Evolutionary conservation across 441 rosid genomes (phyloP).

Genomic region (Euphorbia corollata): DNA sequence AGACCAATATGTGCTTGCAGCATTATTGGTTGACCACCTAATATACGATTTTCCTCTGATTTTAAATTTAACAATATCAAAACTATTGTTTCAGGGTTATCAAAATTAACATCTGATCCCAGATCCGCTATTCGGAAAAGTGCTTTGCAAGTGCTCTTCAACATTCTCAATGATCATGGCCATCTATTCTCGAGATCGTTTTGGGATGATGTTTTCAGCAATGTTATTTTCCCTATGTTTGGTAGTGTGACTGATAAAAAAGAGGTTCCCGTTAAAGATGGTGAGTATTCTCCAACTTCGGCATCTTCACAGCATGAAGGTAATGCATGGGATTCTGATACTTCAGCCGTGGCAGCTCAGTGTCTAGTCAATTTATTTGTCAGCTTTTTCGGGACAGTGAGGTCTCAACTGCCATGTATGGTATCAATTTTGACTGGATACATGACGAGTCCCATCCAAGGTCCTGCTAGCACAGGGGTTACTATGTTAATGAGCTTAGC

Average conservation of each 20-base stretch:
- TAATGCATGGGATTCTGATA: conserved; percentile 75
- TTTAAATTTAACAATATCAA: conserved; percentile 3
- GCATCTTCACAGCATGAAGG: conserved; percentile 43
- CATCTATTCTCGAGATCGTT: conserved; percentile 70
- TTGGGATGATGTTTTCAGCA: conserved; percentile 56
- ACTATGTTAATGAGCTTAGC: conserved; percentile 58
- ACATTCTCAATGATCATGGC: conserved; percentile 93
- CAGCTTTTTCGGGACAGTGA: conserved; percentile 44
- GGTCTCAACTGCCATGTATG: conserved; percentile 58
- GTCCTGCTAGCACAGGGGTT: conserved; percentile 76
- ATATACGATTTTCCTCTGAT: not conserved
- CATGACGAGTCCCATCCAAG: conserved; percentile 69
- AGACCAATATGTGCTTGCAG: not conserved
- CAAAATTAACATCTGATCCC: conserved; percentile 75
- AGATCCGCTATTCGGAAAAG: conserved; percentile 77
- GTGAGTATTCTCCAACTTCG: conserved; percentile 33
- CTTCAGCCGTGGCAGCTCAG: conserved; percentile 57
- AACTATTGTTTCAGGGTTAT: conserved; percentile 56
- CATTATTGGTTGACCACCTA: not conserved
- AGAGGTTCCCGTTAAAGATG: conserved; percentile 36
- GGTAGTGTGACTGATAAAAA: conserved; percentile 37
- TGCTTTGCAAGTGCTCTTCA: conserved; percentile 85
- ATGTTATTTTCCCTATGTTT: conserved; percentile 67
- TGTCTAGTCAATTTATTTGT: conserved; percentile 72
- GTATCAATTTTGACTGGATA: conserved; percentile 61